A percentile compares a stretch with the other conserved stretches of the same genome.
Conservation (phyloP, 1,139 yeast genomes). For the Hansenula lynferdii region DNA sequence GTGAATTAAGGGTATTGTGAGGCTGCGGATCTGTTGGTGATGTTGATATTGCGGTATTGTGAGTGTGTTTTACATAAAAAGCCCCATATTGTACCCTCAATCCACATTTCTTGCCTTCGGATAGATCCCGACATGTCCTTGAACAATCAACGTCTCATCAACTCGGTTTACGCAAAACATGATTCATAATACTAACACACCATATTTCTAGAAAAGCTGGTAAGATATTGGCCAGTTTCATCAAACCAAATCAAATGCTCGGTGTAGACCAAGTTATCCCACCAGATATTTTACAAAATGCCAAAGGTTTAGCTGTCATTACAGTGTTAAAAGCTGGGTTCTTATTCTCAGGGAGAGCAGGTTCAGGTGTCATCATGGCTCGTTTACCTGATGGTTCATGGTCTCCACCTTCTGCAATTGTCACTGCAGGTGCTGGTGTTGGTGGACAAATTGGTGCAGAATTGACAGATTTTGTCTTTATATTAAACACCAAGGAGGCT, state of each 20-base stretch:
- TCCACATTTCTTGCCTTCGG: too few relatives aligned
- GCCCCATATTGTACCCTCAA: too few relatives aligned
- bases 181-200: constrained; percentile 4
- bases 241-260: constrained; percentile 91
- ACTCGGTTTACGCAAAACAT: too few relatives aligned
- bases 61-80: too few relatives aligned
- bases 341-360: constrained; percentile 94
- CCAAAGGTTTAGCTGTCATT: constrained; percentile 87
- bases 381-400: constrained; percentile 91
- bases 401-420: constrained; percentile 98
- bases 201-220: constrained; percentile 82
- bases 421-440: constrained; percentile 97
- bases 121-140: neutral
- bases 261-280: constrained; percentile 92
- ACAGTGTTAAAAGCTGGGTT: constrained; percentile 97
- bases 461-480: constrained; percentile 92
- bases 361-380: constrained; percentile 94
- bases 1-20: too few relatives aligned
- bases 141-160: neutral
- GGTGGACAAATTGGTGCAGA: constrained; percentile 98
- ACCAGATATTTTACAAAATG: constrained; percentile 79
- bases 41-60: too few relatives aligned
- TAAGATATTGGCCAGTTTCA: constrained; percentile 78
- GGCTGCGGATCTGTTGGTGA: too few relatives aligned
- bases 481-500: constrained; percentile 79